Conservation (phyloP, 2,329 filamentous ascomycete species). For the Diatrype stigma region DNA sequence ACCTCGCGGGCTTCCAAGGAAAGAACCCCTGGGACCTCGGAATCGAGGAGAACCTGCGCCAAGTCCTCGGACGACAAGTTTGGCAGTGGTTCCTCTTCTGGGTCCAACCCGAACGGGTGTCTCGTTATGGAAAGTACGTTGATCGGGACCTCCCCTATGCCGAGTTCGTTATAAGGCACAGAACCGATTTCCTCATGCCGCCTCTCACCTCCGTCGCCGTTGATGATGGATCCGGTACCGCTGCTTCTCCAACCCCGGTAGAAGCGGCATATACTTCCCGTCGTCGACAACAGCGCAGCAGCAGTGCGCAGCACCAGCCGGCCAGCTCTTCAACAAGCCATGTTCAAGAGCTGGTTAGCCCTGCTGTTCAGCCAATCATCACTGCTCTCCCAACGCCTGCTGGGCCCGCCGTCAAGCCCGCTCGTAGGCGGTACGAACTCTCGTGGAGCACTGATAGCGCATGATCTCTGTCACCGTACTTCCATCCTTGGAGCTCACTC, state of each 20-base stretch:
- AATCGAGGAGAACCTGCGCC: conserved; percentile 7
- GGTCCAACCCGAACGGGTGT: conserved; percentile 11
- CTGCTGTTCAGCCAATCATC: not conserved
- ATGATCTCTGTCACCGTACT: too few relatives aligned
- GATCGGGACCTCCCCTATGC: conserved; percentile 13
- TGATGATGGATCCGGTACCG: not conserved
- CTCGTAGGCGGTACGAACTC: too few relatives aligned
- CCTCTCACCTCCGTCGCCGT: conserved; percentile 3
- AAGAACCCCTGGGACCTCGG: conserved; percentile 12
- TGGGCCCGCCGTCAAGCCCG: too few relatives aligned
- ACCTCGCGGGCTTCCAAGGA: not conserved
- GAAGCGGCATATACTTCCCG: not conserved
- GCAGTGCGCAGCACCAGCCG: not conserved
- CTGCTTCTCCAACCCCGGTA: conserved; percentile 4
- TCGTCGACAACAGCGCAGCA: conserved; percentile 3
- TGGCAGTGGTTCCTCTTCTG: conserved; percentile 15
- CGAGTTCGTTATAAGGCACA: conserved; percentile 3
- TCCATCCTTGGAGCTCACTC: too few relatives aligned
- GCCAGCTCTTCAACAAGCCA: conserved; percentile 3
- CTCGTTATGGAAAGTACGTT: conserved; percentile 10
- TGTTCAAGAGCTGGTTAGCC: not conserved
- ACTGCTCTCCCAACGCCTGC: too few relatives aligned
- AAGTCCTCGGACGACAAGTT: conserved; percentile 11
- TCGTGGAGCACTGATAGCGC: too few relatives aligned
- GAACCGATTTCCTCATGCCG: conserved; percentile 1